These are phyloP conservation scores for Canavalia gladiata DNA, from an alignment of 306 rosid genomes.

Conservation along the genomic window DNA sequence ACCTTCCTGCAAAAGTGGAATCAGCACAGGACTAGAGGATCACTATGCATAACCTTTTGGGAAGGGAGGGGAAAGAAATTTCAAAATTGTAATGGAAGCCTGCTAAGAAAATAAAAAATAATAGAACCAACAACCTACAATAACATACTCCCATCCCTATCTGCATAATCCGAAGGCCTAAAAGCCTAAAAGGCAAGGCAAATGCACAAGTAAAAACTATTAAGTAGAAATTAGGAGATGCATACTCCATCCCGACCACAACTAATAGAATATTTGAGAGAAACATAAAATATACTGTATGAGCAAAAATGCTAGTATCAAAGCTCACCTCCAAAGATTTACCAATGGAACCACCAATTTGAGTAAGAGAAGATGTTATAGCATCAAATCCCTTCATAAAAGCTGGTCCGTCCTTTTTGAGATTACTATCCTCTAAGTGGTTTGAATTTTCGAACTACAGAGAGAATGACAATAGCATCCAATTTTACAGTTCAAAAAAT, in stretches of 20 bases:
- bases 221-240: constrained; percentile 28
- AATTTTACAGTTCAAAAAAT: constrained; percentile 31
- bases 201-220: neutral
- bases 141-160: constrained; percentile 12
- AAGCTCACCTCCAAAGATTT: constrained; percentile 90
- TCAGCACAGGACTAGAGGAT: constrained; percentile 30
- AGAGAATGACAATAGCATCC: constrained; percentile 43
- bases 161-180: neutral
- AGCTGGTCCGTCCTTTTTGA: constrained; percentile 68
- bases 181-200: constrained; percentile 1
- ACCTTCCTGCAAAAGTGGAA: constrained; percentile 71
- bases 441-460: constrained; percentile 62
- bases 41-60: constrained; percentile 16
- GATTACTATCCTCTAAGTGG: constrained; percentile 62
- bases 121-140: constrained; percentile 24
- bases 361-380: constrained; percentile 83
- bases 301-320: constrained; percentile 26
- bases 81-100: constrained; percentile 12
- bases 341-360: constrained; percentile 89
- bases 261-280: constrained; percentile 5
- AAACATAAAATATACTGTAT: neutral
- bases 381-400: constrained; percentile 81
- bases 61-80: neutral
- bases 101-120: neutral
- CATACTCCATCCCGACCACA: constrained; percentile 1